Evolutionary conservation across 2,329 filamentous ascomycete species (phyloP), one percentile per base, ranked within the genome.

Genomic region (Fusarium temperatum): DNA sequence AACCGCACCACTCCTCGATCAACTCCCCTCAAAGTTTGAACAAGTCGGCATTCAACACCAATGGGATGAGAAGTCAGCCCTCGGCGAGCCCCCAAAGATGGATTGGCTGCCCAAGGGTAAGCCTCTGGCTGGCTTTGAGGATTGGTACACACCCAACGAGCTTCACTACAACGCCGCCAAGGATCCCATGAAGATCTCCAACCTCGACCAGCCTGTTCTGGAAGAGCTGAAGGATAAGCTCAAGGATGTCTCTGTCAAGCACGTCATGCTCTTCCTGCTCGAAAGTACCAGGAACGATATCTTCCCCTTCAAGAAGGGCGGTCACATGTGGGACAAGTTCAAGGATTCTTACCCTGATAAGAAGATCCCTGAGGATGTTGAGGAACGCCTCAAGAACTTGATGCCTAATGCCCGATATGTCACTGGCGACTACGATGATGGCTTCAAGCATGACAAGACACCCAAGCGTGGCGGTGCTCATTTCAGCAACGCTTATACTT

Each of bases 201-300:
- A 86, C 51, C 76, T 83, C 4, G 63, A 83, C 8, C 73, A 83
- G 17, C 76, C 78, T 0, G 51, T 85, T 4, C 53, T 83, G 1
- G 45, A 79, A 8, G 69, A 66, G 3, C 73, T 83, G 3, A 72
- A 72, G 15, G 68, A 59, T 26, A 77, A 75, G 48, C 66, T 83
- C 2, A 50, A 68, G 13, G 72, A 77, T 15, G 75, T 85, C 20
- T 79, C 80, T 17, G 83, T 86, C 45, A 84, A 84, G 58, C 84
- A 86, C 60, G 78, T 86, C 6, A 75, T 86, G 22, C 63, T 86
- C 15, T 63, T 86, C 22, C 80, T 84, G 14, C 78, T 86, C 11
- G 85, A 86, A 66, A 85, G 84, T 55, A 85, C 84, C 4, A 81
- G 85, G 20, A 82, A 82, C 5, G 85, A 86, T 36, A 80, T 86